phyloP scores from a whole-genome alignment of 768 basidiomycete genomes.

The Russula olivacea region DNA sequence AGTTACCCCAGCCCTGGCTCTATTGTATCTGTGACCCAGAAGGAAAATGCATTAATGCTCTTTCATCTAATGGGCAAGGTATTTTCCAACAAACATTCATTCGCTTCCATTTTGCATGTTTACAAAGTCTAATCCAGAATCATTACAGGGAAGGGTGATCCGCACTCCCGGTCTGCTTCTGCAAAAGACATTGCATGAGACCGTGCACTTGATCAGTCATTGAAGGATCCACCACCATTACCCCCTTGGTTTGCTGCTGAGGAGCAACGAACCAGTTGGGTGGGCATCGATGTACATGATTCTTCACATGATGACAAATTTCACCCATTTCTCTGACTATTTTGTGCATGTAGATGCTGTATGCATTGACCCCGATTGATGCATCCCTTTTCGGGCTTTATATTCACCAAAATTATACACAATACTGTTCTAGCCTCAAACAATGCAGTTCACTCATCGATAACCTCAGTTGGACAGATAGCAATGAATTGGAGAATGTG shows the following conservation, averaged over 20 bases:
- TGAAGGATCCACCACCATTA: conserved; percentile 51
- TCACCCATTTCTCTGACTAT: not conserved
- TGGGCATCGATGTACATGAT: conserved; percentile 63
- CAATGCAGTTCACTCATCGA: conserved; percentile 66
- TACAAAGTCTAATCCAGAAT: conserved; percentile 7
- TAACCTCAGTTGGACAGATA: conserved; percentile 72
- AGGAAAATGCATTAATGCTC: conserved; percentile 80
- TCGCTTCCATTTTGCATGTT: not conserved
- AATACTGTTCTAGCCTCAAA: conserved; percentile 74
- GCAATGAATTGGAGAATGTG: conserved; percentile 54
- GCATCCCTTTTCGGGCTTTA: conserved; percentile 84
- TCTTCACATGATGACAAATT: not conserved
- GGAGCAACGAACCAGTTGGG: conserved; percentile 60
- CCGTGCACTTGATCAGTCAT: conserved; percentile 46
- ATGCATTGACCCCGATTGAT: conserved; percentile 86
- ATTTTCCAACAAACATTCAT: conserved; percentile 88
- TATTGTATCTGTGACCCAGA: conserved; percentile 68
- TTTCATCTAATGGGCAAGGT: conserved; percentile 94
- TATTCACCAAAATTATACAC: conserved; percentile 89
- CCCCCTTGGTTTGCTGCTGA: conserved; percentile 57
- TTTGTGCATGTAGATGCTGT: conserved; percentile 46
- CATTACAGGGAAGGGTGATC: conserved; percentile 66
- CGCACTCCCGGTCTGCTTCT: conserved; percentile 47
- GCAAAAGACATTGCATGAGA: conserved; percentile 61
- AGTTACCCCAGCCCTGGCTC: conserved; percentile 16